Conservation (phyloP, 345 rosid species). For the Arabidopsis arenosa region DNA sequence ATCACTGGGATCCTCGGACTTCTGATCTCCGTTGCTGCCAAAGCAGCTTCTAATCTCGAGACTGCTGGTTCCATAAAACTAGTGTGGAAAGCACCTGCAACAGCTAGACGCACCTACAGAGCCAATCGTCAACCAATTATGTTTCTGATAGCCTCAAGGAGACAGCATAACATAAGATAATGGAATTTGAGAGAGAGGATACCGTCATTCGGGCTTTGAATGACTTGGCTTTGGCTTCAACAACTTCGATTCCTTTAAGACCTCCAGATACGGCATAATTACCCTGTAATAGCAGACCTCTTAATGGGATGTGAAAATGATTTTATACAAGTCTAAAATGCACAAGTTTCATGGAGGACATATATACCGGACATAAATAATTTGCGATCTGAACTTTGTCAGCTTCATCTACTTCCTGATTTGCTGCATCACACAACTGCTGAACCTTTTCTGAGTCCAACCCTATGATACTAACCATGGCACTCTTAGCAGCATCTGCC, state of each 20-base stretch:
- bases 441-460: conserved; percentile 85
- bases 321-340: conserved; percentile 4
- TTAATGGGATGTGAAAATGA: neutral
- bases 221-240: conserved; percentile 92
- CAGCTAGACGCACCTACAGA: conserved; percentile 88
- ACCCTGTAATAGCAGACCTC: conserved; percentile 56
- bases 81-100: conserved; percentile 96
- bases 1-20: conserved; percentile 93
- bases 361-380: conserved; percentile 74
- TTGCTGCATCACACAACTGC: conserved; percentile 90
- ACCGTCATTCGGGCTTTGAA: conserved; percentile 98
- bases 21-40: conserved; percentile 73
- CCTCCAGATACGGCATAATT: conserved; percentile 99
- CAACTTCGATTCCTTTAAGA: conserved; percentile 85
- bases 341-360: conserved; percentile 33
- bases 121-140: conserved; percentile 6
- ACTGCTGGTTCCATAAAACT: conserved; percentile 99
- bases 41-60: conserved; percentile 88
- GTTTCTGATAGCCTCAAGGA: conserved; percentile 14
- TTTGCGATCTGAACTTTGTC: conserved; percentile 95
- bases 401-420: conserved; percentile 80
- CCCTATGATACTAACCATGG: conserved; percentile 96
- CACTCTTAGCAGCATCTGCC: conserved; percentile 93
- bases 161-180: neutral
- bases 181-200: conserved; percentile 11